Evolutionary conservation across 208 protist genomes (phyloP), one percentile per base, ranked within the genome.

Genomic region (Acanthamoeba culbertsoni): DNA sequence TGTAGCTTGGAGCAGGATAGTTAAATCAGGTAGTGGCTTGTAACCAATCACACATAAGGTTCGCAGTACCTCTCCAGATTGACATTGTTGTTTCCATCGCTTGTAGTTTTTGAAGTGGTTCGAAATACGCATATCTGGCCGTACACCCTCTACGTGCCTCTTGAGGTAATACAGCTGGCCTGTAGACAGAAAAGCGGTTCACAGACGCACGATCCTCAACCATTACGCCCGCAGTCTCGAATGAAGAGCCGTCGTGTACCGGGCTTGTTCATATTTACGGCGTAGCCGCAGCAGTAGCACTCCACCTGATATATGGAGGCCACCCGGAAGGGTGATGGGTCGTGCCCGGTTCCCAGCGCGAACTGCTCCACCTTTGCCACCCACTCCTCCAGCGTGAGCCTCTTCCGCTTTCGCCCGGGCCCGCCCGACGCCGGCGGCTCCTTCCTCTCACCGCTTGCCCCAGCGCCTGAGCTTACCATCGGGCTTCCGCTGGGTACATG

Each of bases 61-160:
- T 16, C 42, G 68, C 48, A 79, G 37, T 1, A 40, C 1, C 12
- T 79, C 68, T 2, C 68, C 79, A 1, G 35, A 57, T 6, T 57
- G 51, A 31, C 35, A 92, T 46, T 92, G 86, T 33, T 92, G 51
- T 20, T 23, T 10, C 86, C 86, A 92, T 7, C 59, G 51, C 86
- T 75, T 65, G 40, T 92, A 92, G 86, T 92, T 92, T 33, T 92
- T 92, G 31, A 43, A 92, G 46, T 92, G 86, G 46, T 92, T 92
- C 31, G 42, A 59, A 28, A 89, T 23, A 12, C 57, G 86, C 86
- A 65, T 42, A 26, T 92, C 86, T 42, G 86, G 86, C 6, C 59
- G 86, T 14, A 92, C 86, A 26, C 86, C 86, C 26, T 92, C 57
- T 20, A 92, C 86, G 28, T 92, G 86, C 51, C 86, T 31, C 59